Evolutionary conservation across 192 early-diverging fungal species (phyloP).

Genomic region (Coemansia sp.): DNA sequence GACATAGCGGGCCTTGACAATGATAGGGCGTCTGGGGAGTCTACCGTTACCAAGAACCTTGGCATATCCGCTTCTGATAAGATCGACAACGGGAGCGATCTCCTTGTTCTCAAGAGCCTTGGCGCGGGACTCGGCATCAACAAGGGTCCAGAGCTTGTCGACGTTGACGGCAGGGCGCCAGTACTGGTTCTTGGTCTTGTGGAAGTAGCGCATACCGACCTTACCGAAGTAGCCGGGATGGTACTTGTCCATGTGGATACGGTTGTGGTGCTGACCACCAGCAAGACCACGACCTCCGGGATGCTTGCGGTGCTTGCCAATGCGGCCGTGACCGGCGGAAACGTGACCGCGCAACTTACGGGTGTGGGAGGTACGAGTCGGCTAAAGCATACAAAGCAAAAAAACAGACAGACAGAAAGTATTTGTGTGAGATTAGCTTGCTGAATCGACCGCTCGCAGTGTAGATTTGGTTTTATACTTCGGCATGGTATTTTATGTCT

Average conservation of each 20-base stretch:
- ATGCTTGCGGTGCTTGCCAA: slow-evolving; percentile 99
- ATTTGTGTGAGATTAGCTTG: too few species aligned
- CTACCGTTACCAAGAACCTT: slow-evolving; percentile 96
- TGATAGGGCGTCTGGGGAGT: slow-evolving; percentile 85
- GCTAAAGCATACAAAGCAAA: slow-evolving; percentile 25
- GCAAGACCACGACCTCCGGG: slow-evolving; percentile 99
- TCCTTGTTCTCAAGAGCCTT: slow-evolving; percentile 81
- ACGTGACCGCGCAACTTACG: slow-evolving; percentile 98
- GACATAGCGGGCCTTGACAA: slow-evolving; percentile 93
- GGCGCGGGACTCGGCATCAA: slow-evolving; percentile 78
- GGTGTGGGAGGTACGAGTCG: slow-evolving; percentile 55
- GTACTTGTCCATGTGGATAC: slow-evolving; percentile 99
- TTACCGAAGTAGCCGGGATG: slow-evolving; percentile 99
- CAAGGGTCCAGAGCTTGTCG: slow-evolving; percentile 91
- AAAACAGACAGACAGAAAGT: slow-evolving; percentile 1
- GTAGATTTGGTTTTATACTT: too few species aligned
- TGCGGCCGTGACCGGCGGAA: slow-evolving; percentile 99
- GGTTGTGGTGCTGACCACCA: slow-evolving; percentile 99
- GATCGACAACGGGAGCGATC: slow-evolving; percentile 91
- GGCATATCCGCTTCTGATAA: slow-evolving; percentile 75
- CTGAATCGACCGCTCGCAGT: too few species aligned
- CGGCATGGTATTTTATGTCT: too few species aligned
- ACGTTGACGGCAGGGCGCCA: slow-evolving; percentile 89
- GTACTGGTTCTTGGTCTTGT: slow-evolving; percentile 87
- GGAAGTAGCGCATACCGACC: slow-evolving; percentile 99